Evolutionary conservation across 176 grass and related monocot genomes (phyloP), one percentile per base, ranked within the genome.

Genomic region (Lolium multiflorum): DNA sequence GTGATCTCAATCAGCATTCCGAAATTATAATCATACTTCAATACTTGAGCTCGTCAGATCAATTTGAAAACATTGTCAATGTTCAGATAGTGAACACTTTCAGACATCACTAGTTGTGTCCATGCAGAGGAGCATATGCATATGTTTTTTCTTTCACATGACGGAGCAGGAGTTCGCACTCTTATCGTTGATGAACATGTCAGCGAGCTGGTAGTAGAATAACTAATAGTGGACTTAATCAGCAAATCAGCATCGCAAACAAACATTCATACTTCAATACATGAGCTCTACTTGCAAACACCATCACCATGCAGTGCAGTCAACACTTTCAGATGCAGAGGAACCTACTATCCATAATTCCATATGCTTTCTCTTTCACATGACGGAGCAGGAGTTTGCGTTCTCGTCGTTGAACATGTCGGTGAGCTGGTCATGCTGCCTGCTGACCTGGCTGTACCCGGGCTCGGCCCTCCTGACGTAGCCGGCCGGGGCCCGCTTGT

Each of bases 341-440:
- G 28, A 28, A 39, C 15, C 31, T 3, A 35, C 16, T 28, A 8
- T 31, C 25, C 77, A n/a, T n/a, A n/a, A n/a, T n/a, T n/a, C n/a
- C n/a, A 63, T 11, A 8, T 14, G 39, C 52, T 26, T 44, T 10
- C 24, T 18, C 20, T 15, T 16, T 92, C 82, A 92, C 90, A 89
- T 92, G 21, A 92, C 20, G 69, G 87, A 67, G 87, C 90, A 92
- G 61, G 90, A 77, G 43, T 89, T 92, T 6, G 90, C 73, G 51
- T 92, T 86, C 41, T 92, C 90, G 49, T 92, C 90, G 64, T 83
- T 92, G 90, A 92, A 92, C 87, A 92, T 82, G 56, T 89, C 77
- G 74, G 87, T 86, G 83, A 92, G 81, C 83, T 86, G 87, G 61
- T 92, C 79, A 24, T 86, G 87, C 51, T 78, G 78, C 73, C 66